A percentile compares a stretch with the other conserved stretches of the same genome.
Conservation (phyloP, 2,329 filamentous ascomycete genomes). For the Stachybotrys elegans region DNA sequence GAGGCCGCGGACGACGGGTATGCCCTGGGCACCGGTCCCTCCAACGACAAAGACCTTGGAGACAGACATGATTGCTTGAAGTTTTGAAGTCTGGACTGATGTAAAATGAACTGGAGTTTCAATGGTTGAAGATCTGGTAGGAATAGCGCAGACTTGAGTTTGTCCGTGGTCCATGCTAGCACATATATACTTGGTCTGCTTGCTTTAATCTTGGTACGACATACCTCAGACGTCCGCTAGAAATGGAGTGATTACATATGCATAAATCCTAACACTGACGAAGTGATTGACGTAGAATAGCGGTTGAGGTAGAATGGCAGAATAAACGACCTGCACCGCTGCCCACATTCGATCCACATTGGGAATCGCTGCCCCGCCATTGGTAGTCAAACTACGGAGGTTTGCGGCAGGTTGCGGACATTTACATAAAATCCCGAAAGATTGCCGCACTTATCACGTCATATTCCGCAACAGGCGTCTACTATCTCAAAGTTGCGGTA, state of each 20-base stretch:
- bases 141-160: not conserved
- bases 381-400: not conserved
- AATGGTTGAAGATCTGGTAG: not conserved
- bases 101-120: not conserved
- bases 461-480: no score
- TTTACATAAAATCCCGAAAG: not conserved
- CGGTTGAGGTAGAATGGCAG: not conserved
- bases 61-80: not conserved
- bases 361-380: no score
- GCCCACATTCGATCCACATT: not conserved
- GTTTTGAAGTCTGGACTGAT: not conserved
- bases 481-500: no score
- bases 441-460: not conserved
- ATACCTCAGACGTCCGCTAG: not conserved
- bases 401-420: not conserved
- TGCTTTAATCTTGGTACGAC: not conserved
- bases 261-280: not conserved
- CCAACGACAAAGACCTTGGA: constrained; percentile 34
- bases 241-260: not conserved
- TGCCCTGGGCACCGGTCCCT: constrained; percentile 47
- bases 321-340: not conserved
- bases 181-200: not conserved
- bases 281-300: not conserved
- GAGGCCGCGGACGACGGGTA: constrained; percentile 39
- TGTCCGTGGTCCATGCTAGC: not conserved